phyloP scores from a whole-genome alignment of 179 eudicot genomes.

The Spinacia oleracea region DNA sequence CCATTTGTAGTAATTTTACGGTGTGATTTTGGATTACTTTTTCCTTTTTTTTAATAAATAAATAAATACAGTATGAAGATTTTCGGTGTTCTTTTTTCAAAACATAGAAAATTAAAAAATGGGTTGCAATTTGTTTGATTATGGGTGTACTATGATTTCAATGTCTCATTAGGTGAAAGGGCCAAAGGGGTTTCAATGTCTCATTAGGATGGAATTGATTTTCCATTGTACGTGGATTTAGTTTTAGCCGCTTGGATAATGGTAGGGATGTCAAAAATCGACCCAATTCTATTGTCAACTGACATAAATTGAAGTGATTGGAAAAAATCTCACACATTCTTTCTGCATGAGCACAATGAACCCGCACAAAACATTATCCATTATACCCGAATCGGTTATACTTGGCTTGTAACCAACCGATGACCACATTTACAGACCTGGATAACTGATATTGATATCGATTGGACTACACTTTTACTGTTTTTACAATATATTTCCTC shows the following conservation, averaged over 20 bases:
- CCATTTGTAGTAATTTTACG: slow-evolving; percentile 24
- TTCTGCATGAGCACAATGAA: too few relatives aligned
- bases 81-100: not conserved
- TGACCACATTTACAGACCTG: too few relatives aligned
- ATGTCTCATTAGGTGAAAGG: too few relatives aligned
- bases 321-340: too few relatives aligned
- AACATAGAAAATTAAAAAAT: not conserved
- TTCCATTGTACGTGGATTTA: not conserved
- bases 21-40: not conserved
- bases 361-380: too few relatives aligned
- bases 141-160: not conserved
- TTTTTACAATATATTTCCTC: too few relatives aligned
- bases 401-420: too few relatives aligned
- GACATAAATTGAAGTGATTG: too few relatives aligned
- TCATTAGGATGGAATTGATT: not conserved
- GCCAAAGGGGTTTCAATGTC: not conserved
- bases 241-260: slow-evolving; percentile 2
- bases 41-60: not conserved
- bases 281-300: too few relatives aligned
- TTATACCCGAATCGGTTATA: too few relatives aligned
- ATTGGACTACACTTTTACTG: not conserved
- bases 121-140: not conserved
- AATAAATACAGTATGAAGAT: not conserved
- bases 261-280: too few relatives aligned
- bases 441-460: too few relatives aligned